These are phyloP conservation scores for Neurospora discreta DNA, from an alignment of 495 filamentous ascomycete species.

Conservation along the genomic window DNA sequence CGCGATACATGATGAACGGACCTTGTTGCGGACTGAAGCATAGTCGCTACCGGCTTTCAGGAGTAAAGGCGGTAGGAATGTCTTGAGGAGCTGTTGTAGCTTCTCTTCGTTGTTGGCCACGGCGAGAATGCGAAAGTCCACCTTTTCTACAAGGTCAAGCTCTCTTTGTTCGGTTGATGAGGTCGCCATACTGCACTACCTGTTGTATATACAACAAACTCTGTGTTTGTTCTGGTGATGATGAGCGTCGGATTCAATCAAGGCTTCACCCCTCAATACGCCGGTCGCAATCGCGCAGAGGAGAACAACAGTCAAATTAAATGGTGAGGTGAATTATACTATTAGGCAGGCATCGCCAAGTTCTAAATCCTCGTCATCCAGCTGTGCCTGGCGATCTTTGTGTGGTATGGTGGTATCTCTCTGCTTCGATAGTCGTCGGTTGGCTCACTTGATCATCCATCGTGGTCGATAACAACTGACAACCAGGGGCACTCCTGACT, in stretches of 20 bases:
- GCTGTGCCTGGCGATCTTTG: not conserved
- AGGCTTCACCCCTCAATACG: not conserved
- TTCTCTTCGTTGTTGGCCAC: conserved; percentile 68
- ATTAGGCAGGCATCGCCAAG: not conserved
- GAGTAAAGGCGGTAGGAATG: conserved; percentile 70
- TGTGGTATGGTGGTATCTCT: not conserved
- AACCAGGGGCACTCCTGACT: not conserved
- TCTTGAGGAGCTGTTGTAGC: conserved; percentile 62
- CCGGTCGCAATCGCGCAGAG: not conserved
- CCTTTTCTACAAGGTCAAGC: conserved; percentile 76
- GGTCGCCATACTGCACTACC: conserved; percentile 13
- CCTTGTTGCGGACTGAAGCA: conserved; percentile 72
- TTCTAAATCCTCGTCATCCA: not conserved
- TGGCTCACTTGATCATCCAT: not conserved
- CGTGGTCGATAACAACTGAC: not conserved
- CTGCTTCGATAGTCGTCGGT: not conserved
- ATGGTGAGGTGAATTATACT: not conserved
- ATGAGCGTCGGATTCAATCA: not conserved
- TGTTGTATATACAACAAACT: not conserved
- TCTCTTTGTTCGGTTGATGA: conserved; percentile 53
- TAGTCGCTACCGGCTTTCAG: conserved; percentile 77
- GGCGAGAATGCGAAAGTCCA: conserved; percentile 82
- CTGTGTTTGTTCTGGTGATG: not conserved
- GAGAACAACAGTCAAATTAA: not conserved
- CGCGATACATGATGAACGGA: conserved; percentile 16